phyloP scores from a whole-genome alignment of 805 yeast genomes.

The Clavispora phyllophila region DNA sequence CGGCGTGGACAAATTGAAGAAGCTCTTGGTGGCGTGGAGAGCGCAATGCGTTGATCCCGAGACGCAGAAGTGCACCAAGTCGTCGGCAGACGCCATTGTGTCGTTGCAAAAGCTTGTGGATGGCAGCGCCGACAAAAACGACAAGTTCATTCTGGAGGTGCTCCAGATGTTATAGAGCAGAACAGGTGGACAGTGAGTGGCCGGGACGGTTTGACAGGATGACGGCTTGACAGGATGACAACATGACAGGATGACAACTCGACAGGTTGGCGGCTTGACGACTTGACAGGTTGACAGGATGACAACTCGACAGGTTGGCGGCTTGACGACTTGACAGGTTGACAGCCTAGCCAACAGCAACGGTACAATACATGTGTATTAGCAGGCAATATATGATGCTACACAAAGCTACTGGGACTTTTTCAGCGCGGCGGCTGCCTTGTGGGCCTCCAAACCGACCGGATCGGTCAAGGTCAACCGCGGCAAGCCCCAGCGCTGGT shows the following conservation, averaged over 20 bases:
- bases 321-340: too few relatives aligned
- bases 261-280: too few relatives aligned
- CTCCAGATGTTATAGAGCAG: slow-evolving; percentile 29
- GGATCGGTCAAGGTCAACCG: slow-evolving; percentile 12
- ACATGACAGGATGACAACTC: too few relatives aligned
- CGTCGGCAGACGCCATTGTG: slow-evolving; percentile 35
- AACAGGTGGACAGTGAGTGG: too few relatives aligned
- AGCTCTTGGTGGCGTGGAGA: slow-evolving; percentile 53
- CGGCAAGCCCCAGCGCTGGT: slow-evolving; percentile 50
- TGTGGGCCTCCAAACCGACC: slow-evolving; percentile 10
- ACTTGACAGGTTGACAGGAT: too few relatives aligned
- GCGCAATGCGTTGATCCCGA: slow-evolving; percentile 29
- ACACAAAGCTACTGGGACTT: not conserved
- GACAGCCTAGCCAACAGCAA: too few relatives aligned
- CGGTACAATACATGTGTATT: too few relatives aligned
- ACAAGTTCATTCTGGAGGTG: slow-evolving; percentile 45
- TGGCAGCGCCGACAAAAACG: slow-evolving; percentile 16
- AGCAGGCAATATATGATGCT: slow-evolving; percentile 1
- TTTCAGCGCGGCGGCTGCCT: slow-evolving; percentile 4
- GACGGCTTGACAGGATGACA: too few relatives aligned
- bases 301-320: too few relatives aligned
- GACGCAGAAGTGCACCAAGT: slow-evolving; percentile 17
- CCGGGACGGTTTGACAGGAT: too few relatives aligned
- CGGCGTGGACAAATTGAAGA: slow-evolving; percentile 50
- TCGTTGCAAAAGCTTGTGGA: slow-evolving; percentile 35